These are phyloP conservation scores for Candida anglica DNA, from an alignment of 805 yeast species.

Conservation along the genomic window DNA sequence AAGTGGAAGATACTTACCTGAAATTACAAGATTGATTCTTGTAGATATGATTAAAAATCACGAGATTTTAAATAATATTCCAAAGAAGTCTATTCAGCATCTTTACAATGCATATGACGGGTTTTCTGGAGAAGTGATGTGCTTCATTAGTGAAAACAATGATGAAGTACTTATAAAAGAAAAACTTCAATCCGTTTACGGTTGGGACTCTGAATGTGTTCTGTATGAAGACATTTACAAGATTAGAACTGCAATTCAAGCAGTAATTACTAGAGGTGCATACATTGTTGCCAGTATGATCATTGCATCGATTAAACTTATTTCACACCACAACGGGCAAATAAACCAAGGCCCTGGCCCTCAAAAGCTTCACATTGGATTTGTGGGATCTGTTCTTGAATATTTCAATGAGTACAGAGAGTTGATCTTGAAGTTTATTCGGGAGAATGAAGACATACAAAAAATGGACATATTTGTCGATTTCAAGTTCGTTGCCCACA, in stretches of 20 bases:
- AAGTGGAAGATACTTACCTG: constrained; percentile 56
- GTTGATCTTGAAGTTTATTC: constrained; percentile 19
- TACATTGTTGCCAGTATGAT: constrained; percentile 39
- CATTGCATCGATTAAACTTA: constrained; percentile 31
- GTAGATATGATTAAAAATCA: constrained; percentile 25
- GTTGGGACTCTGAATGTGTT: constrained; percentile 16
- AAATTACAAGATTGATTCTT: constrained; percentile 43
- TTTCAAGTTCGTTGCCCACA: constrained; percentile 39
- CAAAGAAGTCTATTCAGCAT: constrained; percentile 5
- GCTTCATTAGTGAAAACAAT: constrained; percentile 30
- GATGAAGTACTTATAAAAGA: constrained; percentile 14
- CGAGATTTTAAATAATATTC: constrained; percentile 22
- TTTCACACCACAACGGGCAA: constrained; percentile 16
- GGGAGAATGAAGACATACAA: constrained; percentile 18
- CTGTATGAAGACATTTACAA: constrained; percentile 19
- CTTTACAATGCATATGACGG: constrained; percentile 22
- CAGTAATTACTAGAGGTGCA: constrained; percentile 44
- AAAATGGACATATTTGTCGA: constrained; percentile 28
- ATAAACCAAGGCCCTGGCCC: too few relatives aligned
- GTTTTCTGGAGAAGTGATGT: constrained; percentile 39
- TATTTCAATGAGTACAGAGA: constrained; percentile 37
- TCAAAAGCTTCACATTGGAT: constrained; percentile 43
- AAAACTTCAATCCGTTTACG: constrained; percentile 16
- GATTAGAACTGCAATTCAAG: constrained; percentile 27
- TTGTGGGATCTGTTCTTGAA: constrained; percentile 49